Evolutionary conservation across 305 asterid genomes (phyloP).

Genomic region (Fraxinus albicans): DNA sequence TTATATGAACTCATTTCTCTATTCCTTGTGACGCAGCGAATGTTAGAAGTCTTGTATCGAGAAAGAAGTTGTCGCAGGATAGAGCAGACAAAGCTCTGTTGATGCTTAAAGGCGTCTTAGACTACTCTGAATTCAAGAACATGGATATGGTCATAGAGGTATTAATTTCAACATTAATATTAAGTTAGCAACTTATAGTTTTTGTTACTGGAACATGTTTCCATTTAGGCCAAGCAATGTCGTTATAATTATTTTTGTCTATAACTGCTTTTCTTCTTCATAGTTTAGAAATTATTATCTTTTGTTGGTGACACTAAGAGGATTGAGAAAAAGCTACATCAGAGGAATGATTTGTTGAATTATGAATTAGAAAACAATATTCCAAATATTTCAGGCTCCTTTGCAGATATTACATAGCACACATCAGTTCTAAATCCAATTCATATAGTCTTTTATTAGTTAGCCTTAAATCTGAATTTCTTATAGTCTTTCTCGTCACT

Average conservation of each 20-base stretch:
- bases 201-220: conserved; percentile 15
- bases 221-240: not conserved
- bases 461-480: not conserved
- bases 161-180: not conserved
- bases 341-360: not conserved
- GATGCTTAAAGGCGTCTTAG: conserved; percentile 74
- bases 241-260: not conserved
- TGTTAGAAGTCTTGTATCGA: conserved; percentile 63
- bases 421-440: not conserved
- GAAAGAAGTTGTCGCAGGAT: conserved; percentile 63
- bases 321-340: not conserved
- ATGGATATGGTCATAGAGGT: conserved; percentile 99
- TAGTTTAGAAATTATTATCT: not conserved
- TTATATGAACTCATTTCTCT: conserved; percentile 19
- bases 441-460: not conserved
- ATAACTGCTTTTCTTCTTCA: conserved; percentile 10
- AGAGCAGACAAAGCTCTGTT: conserved; percentile 73
- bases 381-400: not conserved
- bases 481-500: not conserved
- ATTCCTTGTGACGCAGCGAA: conserved; percentile 55
- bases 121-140: conserved; percentile 79
- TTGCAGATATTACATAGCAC: not conserved
- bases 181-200: conserved; percentile 11
- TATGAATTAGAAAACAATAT: not conserved
- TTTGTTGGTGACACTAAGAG: not conserved